Evolutionary conservation across 805 yeast genomes (phyloP).

Genomic region (Metschnikowia sp.): DNA sequence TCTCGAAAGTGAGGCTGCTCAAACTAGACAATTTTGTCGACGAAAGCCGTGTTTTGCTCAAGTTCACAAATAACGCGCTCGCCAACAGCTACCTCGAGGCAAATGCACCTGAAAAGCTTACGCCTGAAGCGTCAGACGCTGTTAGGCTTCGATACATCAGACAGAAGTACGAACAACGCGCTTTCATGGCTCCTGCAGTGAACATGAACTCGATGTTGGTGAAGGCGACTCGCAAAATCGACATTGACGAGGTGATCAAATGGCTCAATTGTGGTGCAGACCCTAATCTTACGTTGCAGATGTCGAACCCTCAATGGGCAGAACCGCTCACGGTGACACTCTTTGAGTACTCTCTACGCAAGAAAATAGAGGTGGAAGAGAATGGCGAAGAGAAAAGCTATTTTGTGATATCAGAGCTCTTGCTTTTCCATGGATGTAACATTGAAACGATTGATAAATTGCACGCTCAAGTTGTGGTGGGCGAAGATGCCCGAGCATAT

Average conservation of each 20-base stretch:
- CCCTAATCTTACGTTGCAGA: conserved; percentile 38
- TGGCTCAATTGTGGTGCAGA: conserved; percentile 49
- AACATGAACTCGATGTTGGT: conserved; percentile 39
- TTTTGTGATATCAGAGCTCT: conserved; percentile 53
- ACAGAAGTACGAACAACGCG: conserved; percentile 59
- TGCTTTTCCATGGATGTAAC: conserved; percentile 54
- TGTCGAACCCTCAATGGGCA: conserved; percentile 16
- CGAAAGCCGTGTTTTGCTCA: conserved; percentile 57
- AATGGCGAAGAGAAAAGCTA: conserved; percentile 16
- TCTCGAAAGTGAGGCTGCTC: conserved; percentile 74
- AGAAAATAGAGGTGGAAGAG: conserved; percentile 25
- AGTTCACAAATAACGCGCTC: conserved; percentile 47
- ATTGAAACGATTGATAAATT: conserved; percentile 32
- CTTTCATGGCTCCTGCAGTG: conserved; percentile 32
- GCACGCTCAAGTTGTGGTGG: conserved; percentile 33
- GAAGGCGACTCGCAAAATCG: conserved; percentile 51
- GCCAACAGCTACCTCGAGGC: conserved; percentile 65
- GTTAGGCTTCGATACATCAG: conserved; percentile 58
- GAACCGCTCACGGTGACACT: conserved; percentile 25
- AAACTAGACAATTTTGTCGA: conserved; percentile 66
- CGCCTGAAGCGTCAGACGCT: conserved; percentile 35
- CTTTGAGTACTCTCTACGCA: conserved; percentile 52
- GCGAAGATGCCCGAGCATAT: conserved; percentile 47
- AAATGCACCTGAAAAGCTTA: conserved; percentile 21
- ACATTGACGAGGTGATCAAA: conserved; percentile 42